Evolutionary conservation across 2,329 filamentous ascomycete species (phyloP), one percentile per base, ranked within the genome.

Genomic region (Talaromyces sp.): DNA sequence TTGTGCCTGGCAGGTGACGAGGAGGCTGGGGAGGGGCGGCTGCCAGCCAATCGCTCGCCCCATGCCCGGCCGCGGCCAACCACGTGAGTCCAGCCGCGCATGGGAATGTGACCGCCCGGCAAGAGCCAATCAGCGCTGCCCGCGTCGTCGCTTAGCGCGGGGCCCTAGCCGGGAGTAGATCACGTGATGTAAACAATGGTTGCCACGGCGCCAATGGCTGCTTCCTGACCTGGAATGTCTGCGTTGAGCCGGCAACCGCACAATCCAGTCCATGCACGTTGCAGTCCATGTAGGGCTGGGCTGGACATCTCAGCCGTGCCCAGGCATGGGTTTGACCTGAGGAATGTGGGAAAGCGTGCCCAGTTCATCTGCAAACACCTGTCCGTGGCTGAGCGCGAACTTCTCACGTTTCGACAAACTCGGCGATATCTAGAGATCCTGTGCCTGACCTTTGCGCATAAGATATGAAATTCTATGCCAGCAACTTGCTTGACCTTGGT

Each of bases 61-160:
- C 68, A 46, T 49, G 31, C 27, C 62, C 65, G 55, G 55, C 58
- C 62, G 53, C 63, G 54, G 24, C 53, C 52, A 63, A 60, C 62
- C 68, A 70, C 63, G 68, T 69, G 65, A 70, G 62, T 55, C 67
- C 66, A 66, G 64, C 67, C 68, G 65, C 67, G 65, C 66, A 63
- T 55, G 55, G 27, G 55, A 62, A 59, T 62, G 57, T 52, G n/a
- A 60, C 26, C 21, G 9, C 13, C 14, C 31, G 11, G 3, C 9
- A 5, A 19, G 38, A 50, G 50, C 61, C 54, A 62, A 62, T 62
- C 54, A 55, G 21, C 26, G 19, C 19, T 11, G 11, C 9, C 1
- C 13, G 11, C 46, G n/a, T 3, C 3, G 5, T 14, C 1, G 51
- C 43, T 59, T 55, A 61, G 59, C 59, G 59, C 59, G 59, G 43